A percentile compares a stretch with the other conserved stretches of the same genome.
Conservation (phyloP, 352 stramenopile species). For the Globisporangium irregulare region DNA sequence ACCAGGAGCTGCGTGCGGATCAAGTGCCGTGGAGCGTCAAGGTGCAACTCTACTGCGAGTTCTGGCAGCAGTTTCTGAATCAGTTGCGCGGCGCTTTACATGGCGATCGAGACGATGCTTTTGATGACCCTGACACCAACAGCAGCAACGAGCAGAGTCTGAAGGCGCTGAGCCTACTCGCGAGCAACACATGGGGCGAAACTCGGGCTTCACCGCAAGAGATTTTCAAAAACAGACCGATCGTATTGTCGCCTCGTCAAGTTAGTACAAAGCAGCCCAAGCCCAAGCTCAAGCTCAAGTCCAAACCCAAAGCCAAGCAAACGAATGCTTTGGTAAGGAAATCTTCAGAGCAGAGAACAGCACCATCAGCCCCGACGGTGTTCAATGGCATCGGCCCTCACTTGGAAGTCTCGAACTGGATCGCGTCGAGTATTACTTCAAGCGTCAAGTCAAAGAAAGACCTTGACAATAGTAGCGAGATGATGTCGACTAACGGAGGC, state of each 20-base stretch:
- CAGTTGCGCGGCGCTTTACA: background rate
- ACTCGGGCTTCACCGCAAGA: background rate
- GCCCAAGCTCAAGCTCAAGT: background rate
- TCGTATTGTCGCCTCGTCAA: background rate
- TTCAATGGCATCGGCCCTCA: too few species aligned
- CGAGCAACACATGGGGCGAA: constrained; percentile 14
- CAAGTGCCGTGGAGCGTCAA: constrained; percentile 9
- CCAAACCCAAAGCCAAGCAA: too few species aligned
- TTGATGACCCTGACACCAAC: background rate
- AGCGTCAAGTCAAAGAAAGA: too few species aligned
- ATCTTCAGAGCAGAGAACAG: too few species aligned
- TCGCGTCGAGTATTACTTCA: too few species aligned
- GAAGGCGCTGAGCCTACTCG: constrained; percentile 1
- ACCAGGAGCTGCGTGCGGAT: too few species aligned
- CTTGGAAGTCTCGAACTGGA: too few species aligned
- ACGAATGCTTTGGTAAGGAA: too few species aligned
- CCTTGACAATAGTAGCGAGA: too few species aligned
- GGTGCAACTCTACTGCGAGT: constrained; percentile 15
- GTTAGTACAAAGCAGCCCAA: background rate
- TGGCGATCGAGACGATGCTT: background rate
- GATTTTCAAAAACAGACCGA: background rate
- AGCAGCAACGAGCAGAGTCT: background rate
- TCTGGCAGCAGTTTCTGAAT: constrained; percentile 14
- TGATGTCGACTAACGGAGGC: background rate
- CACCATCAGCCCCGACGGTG: too few species aligned